Base-by-base conservation (phyloP, 176 grass and related monocot genomes). In the Alloteropsis semialata region DNA sequence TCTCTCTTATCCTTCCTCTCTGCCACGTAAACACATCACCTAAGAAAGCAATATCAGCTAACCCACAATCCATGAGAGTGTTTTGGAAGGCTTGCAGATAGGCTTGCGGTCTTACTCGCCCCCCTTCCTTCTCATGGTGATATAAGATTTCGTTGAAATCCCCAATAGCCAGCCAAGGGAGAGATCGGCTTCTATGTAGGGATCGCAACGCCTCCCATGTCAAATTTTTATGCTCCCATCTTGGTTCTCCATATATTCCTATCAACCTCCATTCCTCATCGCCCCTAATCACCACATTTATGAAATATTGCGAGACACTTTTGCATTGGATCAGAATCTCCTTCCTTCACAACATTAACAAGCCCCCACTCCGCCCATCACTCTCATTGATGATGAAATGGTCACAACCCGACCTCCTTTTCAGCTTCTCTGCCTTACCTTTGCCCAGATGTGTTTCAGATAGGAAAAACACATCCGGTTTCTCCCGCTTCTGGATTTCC, bases 141-240 rank as follows among this genome's bases (percentile, higher is more conserved):
- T 5, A 76, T 4, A 76, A 16, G 1, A 76, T 76, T 11, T 53
- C 44, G 16, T 46, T 46, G 43, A n/a, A 46, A 16, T 46, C 44
- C 13, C 44, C 44, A 3, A 46, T 0, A 16, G 44, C 44, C 3
- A 46, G 0, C 44, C 44, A 46, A n/a, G n/a, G n/a, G n/a, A n/a
- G n/a, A 0, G 44, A 16, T 15, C 2, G 1, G 0, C 13, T 9
- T 1, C n/a, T 5, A 25, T 27, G 39, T 1, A 70, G 2, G 0
- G 10, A 1, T 8, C n/a, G 1, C 14, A 70, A 6, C 1, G n/a
- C 12, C 11, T 14, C 12, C 67, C 67, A 70, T 0, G 67, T 70
- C 2, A 3, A 0, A 6, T 1, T 1, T 6, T 70, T 70, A 5
- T 45, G n/a, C 0, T 45, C 67, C 67, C 67, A 70, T 0, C 7